These are phyloP conservation scores for Penicillium expansum DNA, from an alignment of 2,329 filamentous ascomycete genomes.

Conservation along the genomic window DNA sequence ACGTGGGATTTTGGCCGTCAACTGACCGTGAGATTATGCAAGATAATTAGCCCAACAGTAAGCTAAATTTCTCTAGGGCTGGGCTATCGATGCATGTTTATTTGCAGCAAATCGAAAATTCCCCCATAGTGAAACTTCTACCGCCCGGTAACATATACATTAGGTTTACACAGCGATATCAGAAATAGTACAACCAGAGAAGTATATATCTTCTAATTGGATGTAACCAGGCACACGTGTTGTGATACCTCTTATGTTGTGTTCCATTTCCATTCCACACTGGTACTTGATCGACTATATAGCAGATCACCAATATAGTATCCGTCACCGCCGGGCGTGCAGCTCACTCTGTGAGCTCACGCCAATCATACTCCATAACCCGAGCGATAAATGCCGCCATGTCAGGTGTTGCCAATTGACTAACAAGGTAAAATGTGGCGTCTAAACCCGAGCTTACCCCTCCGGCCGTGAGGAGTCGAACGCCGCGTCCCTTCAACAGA, in stretches of 20 bases:
- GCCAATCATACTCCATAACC: constrained; percentile 78
- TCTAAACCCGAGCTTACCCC: constrained; percentile 78
- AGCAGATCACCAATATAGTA: neutral
- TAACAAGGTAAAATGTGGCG: constrained; percentile 79
- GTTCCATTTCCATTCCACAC: neutral
- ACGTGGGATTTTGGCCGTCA: too few species aligned
- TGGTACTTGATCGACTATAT: neutral
- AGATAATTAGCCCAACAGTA: neutral
- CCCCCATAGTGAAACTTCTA: neutral
- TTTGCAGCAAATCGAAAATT: neutral
- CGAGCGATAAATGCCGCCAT: constrained; percentile 72
- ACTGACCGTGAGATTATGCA: neutral
- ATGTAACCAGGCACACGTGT: neutral
- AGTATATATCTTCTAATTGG: neutral
- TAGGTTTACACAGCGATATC: neutral
- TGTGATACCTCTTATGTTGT: neutral
- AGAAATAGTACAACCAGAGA: neutral
- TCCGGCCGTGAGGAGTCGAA: constrained; percentile 75
- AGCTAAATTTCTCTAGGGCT: neutral
- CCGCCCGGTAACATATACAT: neutral
- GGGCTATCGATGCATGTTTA: neutral
- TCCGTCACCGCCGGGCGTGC: neutral
- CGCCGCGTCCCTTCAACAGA: constrained; percentile 42
- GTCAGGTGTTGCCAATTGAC: constrained; percentile 74
- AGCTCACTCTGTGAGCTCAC: constrained; percentile 29